These are phyloP conservation scores for Primulina eburnea DNA, from an alignment of 257 asterid species.

Conservation along the genomic window DNA sequence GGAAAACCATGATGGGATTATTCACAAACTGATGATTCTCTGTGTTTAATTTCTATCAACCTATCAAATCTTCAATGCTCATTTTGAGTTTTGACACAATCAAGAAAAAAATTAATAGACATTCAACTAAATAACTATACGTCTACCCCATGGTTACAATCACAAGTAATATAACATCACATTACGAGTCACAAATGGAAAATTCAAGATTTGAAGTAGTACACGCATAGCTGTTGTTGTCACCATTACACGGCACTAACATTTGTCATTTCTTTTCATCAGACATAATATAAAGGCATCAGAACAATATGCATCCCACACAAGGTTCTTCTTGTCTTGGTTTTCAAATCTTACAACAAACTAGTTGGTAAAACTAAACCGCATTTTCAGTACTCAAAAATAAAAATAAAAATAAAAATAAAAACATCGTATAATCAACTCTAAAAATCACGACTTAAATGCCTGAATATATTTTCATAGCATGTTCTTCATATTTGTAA, in stretches of 20 bases:
- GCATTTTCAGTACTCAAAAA: too few species aligned
- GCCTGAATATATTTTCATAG: not conserved
- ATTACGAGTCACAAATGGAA: not conserved
- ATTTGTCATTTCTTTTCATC: not conserved
- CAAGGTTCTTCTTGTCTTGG: too few species aligned
- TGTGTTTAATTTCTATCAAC: not conserved
- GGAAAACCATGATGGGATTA: not conserved
- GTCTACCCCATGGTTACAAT: not conserved
- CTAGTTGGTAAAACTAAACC: too few species aligned
- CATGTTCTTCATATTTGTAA: not conserved
- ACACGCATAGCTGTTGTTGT: too few species aligned
- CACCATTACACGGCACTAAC: too few species aligned
- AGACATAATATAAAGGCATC: not conserved
- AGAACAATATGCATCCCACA: not conserved
- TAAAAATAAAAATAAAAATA: too few species aligned
- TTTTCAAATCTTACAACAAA: too few species aligned
- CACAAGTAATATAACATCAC: not conserved
- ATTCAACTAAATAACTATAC: not conserved
- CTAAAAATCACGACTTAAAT: not conserved
- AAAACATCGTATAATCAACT: too few species aligned
- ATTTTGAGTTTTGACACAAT: too few species aligned
- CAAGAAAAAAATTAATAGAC: too few species aligned
- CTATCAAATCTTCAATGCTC: not conserved
- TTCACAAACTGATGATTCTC: conserved; percentile 7
- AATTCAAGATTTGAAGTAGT: too few species aligned